These are phyloP conservation scores for Leccinum imitatum DNA, from an alignment of 768 basidiomycete genomes.

Conservation along the genomic window DNA sequence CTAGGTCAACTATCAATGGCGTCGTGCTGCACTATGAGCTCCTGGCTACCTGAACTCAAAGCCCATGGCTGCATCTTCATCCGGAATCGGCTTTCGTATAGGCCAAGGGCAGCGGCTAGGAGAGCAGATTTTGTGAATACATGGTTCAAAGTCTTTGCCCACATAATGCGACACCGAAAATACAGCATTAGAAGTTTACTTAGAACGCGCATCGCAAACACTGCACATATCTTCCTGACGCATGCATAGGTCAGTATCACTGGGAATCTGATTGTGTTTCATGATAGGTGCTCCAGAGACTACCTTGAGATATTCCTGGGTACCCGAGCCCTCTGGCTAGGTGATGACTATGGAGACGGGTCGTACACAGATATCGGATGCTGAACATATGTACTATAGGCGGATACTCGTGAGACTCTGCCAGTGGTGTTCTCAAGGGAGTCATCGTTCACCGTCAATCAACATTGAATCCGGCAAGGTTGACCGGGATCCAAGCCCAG, in stretches of 20 bases:
- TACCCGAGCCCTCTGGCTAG: not conserved
- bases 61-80: not conserved
- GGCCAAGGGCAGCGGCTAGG: not conserved
- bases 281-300: too few relatives aligned
- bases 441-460: not conserved
- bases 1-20: not conserved
- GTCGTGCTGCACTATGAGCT: not conserved
- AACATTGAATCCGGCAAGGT: too few relatives aligned
- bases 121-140: not conserved
- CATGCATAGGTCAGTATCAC: not conserved
- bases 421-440: not conserved
- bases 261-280: too few relatives aligned
- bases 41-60: not conserved
- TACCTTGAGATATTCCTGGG: not conserved
- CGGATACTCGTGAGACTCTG: not conserved
- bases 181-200: not conserved
- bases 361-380: not conserved
- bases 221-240: too few relatives aligned
- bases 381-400: not conserved
- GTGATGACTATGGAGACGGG: not conserved
- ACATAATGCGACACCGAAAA: not conserved
- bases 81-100: not conserved
- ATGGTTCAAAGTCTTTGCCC: not conserved
- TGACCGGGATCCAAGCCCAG: not conserved
- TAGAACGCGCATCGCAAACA: not conserved